Conservation (phyloP, 495 filamentous ascomycete genomes). For the Cudoniella acicularis region DNA sequence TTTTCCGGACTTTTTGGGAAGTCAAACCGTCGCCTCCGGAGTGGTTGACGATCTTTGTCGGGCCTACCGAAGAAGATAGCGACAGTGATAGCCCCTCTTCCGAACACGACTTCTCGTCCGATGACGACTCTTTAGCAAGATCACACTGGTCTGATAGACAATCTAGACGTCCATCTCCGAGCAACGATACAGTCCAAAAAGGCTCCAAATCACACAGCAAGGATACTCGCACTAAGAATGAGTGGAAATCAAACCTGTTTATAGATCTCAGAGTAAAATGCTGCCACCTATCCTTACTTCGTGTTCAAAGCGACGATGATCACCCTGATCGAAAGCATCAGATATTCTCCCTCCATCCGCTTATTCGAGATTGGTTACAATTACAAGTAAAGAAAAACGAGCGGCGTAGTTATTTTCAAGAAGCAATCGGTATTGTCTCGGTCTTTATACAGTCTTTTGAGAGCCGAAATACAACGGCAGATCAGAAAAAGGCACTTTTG, state of each 20-base stretch:
- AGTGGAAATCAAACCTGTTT: background rate
- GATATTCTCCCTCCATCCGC: background rate
- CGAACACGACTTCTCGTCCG: background rate
- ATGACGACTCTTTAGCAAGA: background rate
- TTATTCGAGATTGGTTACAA: conserved; percentile 1
- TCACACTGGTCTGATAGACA: background rate
- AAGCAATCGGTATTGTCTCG: background rate
- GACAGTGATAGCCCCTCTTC: background rate
- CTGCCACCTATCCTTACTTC: background rate
- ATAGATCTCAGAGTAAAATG: background rate
- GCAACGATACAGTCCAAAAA: background rate
- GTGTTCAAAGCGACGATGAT: background rate
- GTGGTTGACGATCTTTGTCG: conserved; percentile 6
- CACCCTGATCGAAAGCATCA: background rate
- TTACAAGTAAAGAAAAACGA: background rate
- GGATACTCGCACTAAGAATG: background rate
- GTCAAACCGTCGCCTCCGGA: background rate
- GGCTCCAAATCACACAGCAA: background rate
- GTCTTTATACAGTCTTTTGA: background rate
- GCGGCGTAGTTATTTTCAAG: background rate
- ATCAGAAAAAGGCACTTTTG: conserved; percentile 1
- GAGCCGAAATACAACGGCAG: background rate
- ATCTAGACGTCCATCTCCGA: background rate
- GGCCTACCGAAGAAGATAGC: background rate
- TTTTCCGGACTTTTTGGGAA: conserved; percentile 1